A percentile compares a stretch with the other conserved stretches of the same genome.
These are phyloP conservation scores for Neofusicoccum parvum DNA, from an alignment of 2,329 filamentous ascomycete species.

Conservation along the genomic window DNA sequence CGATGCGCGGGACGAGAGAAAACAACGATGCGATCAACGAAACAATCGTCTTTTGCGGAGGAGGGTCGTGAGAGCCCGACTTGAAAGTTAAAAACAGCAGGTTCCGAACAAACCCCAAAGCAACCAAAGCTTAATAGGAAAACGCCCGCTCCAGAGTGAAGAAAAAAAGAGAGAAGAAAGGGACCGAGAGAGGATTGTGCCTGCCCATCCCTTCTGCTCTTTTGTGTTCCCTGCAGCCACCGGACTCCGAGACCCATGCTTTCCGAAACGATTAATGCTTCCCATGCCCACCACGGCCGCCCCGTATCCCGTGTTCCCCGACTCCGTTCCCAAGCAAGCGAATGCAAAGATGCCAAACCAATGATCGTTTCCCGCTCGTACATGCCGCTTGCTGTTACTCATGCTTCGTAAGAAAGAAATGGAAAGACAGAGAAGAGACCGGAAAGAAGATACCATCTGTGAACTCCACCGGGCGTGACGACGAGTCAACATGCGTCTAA, in stretches of 20 bases:
- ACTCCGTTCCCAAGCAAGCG: background rate
- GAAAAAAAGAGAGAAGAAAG: background rate
- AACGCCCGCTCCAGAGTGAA: background rate
- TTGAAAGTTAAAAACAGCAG: background rate
- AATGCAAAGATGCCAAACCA: background rate
- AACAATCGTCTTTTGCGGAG: background rate
- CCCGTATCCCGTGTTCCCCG: background rate
- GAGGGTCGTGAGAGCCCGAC: background rate
- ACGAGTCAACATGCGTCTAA: background rate
- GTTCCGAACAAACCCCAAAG: background rate
- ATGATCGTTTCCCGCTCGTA: background rate
- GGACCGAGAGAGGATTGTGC: background rate
- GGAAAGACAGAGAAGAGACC: background rate
- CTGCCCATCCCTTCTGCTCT: background rate
- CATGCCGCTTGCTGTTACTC: conserved; percentile 5
- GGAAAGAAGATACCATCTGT: background rate
- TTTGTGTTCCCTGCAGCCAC: conserved; percentile 4
- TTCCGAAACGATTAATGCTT: background rate
- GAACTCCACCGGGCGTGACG: background rate
- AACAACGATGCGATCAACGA: background rate
- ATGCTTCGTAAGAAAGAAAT: background rate
- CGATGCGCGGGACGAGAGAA: background rate
- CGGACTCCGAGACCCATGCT: conserved; percentile 7
- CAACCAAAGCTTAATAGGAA: background rate
- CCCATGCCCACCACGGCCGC: background rate